Evolutionary conservation across 208 protist species (phyloP).

Genomic region (Endotrypanum monterogeii): DNA sequence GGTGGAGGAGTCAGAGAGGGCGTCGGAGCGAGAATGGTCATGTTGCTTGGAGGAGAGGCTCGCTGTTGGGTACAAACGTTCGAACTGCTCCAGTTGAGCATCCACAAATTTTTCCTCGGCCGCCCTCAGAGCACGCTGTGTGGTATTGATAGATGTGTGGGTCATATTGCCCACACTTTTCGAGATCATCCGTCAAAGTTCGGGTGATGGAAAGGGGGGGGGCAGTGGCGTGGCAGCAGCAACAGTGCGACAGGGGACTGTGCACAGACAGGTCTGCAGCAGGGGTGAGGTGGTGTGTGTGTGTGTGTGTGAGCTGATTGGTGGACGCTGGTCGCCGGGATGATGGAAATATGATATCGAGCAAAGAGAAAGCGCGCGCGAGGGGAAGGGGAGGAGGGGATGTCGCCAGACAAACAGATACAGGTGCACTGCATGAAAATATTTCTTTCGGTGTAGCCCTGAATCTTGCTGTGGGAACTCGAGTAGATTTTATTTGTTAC

Average conservation of each 20-base stretch:
- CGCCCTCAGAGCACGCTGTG: neutral
- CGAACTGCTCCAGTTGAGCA: slow-evolving; percentile 22
- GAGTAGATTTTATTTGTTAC: neutral
- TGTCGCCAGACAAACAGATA: neutral
- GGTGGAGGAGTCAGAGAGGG: slow-evolving; percentile 25
- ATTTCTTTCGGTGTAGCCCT: neutral
- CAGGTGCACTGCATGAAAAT: neutral
- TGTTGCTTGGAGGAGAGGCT: neutral
- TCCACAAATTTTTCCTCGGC: slow-evolving; percentile 20
- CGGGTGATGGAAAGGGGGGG: neutral
- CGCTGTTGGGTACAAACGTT: slow-evolving; percentile 6
- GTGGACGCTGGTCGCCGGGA: neutral
- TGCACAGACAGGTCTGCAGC: neutral
- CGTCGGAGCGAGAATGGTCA: neutral
- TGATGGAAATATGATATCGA: neutral
- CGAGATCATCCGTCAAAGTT: too few relatives aligned
- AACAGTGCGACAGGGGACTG: neutral
- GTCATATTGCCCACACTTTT: neutral
- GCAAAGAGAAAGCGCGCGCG: neutral
- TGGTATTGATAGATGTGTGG: neutral
- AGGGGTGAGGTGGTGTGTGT: neutral
- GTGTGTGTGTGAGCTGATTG: neutral
- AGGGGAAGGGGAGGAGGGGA: too few relatives aligned
- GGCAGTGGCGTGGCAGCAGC: neutral
- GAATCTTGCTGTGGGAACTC: neutral